Percentiles rank a stretch among this genome's conserved stretches.
phyloP scores from a whole-genome alignment of 306 rosid genomes.

The Dalbergia oliveri region DNA sequence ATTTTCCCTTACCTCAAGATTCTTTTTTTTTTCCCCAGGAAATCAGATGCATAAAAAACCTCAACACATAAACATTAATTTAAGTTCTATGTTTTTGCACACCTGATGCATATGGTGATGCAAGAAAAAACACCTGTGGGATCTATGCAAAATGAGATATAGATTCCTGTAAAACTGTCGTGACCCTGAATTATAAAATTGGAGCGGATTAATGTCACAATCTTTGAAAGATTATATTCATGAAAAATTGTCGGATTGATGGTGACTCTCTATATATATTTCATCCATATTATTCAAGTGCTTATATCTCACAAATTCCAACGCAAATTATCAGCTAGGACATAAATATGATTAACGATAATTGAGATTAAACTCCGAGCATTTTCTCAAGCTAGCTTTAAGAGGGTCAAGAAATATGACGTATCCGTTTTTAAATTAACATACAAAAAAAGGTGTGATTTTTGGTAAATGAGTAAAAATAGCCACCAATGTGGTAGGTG shows the following conservation, averaged over 20 bases:
- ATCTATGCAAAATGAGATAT: conserved; percentile 54
- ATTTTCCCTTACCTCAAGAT: conserved; percentile 48
- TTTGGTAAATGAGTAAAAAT: too few species aligned
- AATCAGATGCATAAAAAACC: conserved; percentile 39
- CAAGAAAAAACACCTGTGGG: conserved; percentile 32
- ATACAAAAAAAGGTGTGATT: too few species aligned
- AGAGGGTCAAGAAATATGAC: too few species aligned
- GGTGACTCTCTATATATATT: not conserved
- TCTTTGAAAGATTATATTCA: conserved; percentile 54
- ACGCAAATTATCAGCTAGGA: too few species aligned
- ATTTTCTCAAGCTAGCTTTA: too few species aligned
- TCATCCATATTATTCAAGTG: not conserved
- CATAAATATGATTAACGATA: not conserved
- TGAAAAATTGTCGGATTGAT: conserved; percentile 53
- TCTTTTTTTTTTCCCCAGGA: conserved; percentile 47
- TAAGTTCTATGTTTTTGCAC: conserved; percentile 39
- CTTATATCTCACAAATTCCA: not conserved
- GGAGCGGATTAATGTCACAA: conserved; percentile 41
- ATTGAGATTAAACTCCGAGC: not conserved
- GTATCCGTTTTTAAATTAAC: too few species aligned
- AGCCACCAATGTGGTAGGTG: too few species aligned
- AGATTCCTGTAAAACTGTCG: conserved; percentile 56
- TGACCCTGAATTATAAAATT: conserved; percentile 48
- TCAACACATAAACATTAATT: conserved; percentile 39
- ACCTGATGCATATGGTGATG: conserved; percentile 49